A percentile compares a stretch with the other conserved stretches of the same genome.
Conservation (phyloP, 2,329 filamentous ascomycete genomes). For the Trichophyton mentagrophytes region DNA sequence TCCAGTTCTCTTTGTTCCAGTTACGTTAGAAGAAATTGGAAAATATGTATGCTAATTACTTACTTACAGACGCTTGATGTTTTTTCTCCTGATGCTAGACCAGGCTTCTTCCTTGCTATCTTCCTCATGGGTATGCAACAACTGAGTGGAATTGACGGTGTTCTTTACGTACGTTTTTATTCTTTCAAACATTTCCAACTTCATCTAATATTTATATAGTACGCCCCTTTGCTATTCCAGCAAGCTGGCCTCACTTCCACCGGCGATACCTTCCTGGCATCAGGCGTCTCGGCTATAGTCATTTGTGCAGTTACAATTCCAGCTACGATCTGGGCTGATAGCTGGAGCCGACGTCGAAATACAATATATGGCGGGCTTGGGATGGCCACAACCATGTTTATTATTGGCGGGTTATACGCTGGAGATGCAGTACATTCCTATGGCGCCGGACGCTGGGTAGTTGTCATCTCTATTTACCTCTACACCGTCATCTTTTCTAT, state of each 20-base stretch:
- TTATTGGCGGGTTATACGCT: constrained; percentile 25
- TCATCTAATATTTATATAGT: constrained; percentile 27
- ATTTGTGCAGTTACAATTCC: constrained; percentile 48
- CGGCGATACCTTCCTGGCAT: constrained; percentile 47
- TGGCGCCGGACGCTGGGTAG: constrained; percentile 22
- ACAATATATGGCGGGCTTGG: constrained; percentile 42
- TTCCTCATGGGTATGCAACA: constrained; percentile 50
- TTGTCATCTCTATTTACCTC: constrained; percentile 20
- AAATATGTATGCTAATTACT: background rate
- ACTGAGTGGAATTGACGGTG: constrained; percentile 49
- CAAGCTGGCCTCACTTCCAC: constrained; percentile 45
- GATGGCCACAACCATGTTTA: constrained; percentile 31
- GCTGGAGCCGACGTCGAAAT: constrained; percentile 44
- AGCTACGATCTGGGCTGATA: constrained; percentile 43
- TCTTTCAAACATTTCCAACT: constrained; percentile 4
- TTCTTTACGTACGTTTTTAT: constrained; percentile 40
- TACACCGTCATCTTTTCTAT: constrained; percentile 20
- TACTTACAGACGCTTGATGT: background rate
- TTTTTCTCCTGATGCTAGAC: background rate
- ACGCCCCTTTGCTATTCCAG: constrained; percentile 48
- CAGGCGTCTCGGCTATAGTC: constrained; percentile 46
- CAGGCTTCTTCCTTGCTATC: constrained; percentile 39
- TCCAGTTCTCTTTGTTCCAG: background rate
- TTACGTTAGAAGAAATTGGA: background rate
- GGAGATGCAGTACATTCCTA: constrained; percentile 20